Base-by-base conservation (phyloP, 352 stramenopile species). In the Phytophthora lateralis region DNA sequence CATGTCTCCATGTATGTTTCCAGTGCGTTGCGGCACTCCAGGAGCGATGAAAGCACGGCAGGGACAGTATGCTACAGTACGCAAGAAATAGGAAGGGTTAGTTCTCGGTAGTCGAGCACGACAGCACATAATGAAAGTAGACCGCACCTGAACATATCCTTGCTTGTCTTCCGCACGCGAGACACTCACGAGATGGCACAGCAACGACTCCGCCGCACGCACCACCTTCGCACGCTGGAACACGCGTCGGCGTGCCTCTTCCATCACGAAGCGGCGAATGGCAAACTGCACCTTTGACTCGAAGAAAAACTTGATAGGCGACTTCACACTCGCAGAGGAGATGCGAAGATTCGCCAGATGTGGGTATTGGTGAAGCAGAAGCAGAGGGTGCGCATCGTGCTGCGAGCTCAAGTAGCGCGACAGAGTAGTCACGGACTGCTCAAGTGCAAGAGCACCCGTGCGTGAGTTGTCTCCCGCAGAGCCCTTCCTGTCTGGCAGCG, bases 1-100 rank as follows among this genome's bases (percentile, higher is more conserved):
- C 81, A 89, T 10, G 78, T 89, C 49, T 93, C 81, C 55, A 89
- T 80, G 62, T 89, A 93, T 0, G 55, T 69, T 11, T 81, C 79
- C 34, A 93, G 60, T 5, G 78, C 73, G 21, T 78, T 80, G 37
- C 80, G 82, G 55, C 84, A 91, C 38, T 88, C 78, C 11, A 90
- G 59, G 3, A 93, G 78, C 46, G 84, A 93, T 27, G 75, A 73
- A 18, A 93, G 58, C 5, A 88, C 71, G 15, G 84, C 82, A 37
- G 84, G 77, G 11, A 91, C 73, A 20, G 84, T 76, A 50, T 93
- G 80, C 84, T 93, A 44, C 6, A 45, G 6, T 44, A 45, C 11
- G 55, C n/a, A 30, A 63, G 48, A 2, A 61, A 54, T 32, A 43
- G 27, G 3, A 49, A 42, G 6, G 3, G 32, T 60, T 55, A 66